Conservation (phyloP, 2,329 filamentous ascomycete species). For the Bipolaris gigantea region DNA sequence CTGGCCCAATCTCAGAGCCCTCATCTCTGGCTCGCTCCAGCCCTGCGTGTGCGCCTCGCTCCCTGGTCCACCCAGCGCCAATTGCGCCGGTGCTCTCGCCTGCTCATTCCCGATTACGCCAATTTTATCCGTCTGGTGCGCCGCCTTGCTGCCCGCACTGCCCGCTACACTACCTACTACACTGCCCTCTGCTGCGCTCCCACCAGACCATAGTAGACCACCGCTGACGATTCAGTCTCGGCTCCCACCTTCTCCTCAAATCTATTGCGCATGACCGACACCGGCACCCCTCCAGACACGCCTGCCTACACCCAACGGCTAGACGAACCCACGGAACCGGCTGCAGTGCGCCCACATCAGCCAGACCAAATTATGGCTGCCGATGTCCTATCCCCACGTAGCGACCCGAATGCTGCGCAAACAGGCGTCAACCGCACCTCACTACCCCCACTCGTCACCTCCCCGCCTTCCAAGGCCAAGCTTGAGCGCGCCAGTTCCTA, state of each 20-base stretch:
- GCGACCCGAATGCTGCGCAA: conserved; percentile 34
- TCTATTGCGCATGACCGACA: conserved; percentile 42
- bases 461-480: conserved; percentile 54
- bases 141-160: background rate
- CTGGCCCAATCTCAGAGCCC: conserved; percentile 30
- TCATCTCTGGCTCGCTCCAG: conserved; percentile 25
- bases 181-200: conserved; percentile 15
- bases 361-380: conserved; percentile 41
- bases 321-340: conserved; percentile 35
- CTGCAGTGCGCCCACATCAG: conserved; percentile 28
- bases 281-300: conserved; percentile 17
- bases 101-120: conserved; percentile 4
- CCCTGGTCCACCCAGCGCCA: conserved; percentile 22
- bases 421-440: conserved; percentile 45
- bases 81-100: conserved; percentile 13
- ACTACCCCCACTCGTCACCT: conserved; percentile 56
- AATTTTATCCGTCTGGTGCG: conserved; percentile 4
- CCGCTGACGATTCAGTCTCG: conserved; percentile 26
- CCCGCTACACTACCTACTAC: conserved; percentile 9
- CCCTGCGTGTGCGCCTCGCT: conserved; percentile 27
- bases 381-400: conserved; percentile 42
- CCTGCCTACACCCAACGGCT: conserved; percentile 33
- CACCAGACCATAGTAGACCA: conserved; percentile 6
- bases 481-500: conserved; percentile 67
- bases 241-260: conserved; percentile 2